Evolutionary conservation across 768 basidiomycete genomes (phyloP), one percentile per base, ranked within the genome.

Genomic region (Tylopilus balloui): DNA sequence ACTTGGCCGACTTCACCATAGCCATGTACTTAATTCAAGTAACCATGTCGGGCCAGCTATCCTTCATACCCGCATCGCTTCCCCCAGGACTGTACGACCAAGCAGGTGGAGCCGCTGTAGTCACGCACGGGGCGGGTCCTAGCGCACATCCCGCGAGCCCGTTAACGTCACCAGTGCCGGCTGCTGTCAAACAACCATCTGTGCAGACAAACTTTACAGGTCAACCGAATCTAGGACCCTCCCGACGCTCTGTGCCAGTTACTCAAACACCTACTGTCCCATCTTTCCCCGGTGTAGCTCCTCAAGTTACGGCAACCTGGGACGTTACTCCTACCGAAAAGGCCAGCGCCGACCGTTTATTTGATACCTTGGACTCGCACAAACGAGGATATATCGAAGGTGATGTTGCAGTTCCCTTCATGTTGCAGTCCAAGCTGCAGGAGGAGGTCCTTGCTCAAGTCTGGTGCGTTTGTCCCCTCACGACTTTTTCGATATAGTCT

Each of bases 11-110:
- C 69, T 99, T 99, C 64, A 85, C 88, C 51, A 82, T 99, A 61
- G 96, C 86, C 34, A 94, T 96, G 93, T 92, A 91, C 68, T 80
- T 97, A 63, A 93, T 98, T 55, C 93, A 97, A 69, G 86, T 81
- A n/a, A 72, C 79, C 32, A 96, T 97, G 93, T 81, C 86, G 45
- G 79, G 80, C 47, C 79, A 85, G 53, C 71, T 91, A 47, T 73
- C 83, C 44, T 77, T 76, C 52, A 76, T 94, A 42, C 93, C 93
- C 29, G 67, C 78, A 6, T 70, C 76, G 3, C 77, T 98, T 15
- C 92, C 95, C 19, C 85, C 87, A 3, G 86, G 83, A 40, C 63
- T 95, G 17, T 94, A 93, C 61, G 92, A 95, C 53, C 84, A 88
- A 68, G 92, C 90, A 12, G 71, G 75, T 20, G 78, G 80, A 15